Conservation (phyloP, 345 rosid species). For the Boechera retrofracta region DNA sequence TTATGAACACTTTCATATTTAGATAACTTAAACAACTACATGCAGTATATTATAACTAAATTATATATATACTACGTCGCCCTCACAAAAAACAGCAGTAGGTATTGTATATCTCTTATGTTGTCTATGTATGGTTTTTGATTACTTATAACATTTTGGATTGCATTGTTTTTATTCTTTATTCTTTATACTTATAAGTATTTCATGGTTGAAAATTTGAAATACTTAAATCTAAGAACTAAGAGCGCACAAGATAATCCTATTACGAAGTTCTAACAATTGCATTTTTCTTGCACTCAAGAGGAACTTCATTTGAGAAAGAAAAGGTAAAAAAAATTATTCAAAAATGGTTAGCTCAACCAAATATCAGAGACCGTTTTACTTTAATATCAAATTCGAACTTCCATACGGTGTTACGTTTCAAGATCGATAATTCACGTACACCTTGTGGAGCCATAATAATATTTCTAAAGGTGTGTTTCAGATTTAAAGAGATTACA, state of each 20-base stretch:
- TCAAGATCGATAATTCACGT: background rate
- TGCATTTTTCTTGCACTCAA: background rate
- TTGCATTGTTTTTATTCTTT: background rate
- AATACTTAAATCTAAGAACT: background rate
- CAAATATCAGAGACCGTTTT: background rate
- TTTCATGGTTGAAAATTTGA: background rate
- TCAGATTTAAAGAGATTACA: background rate
- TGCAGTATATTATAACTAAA: background rate
- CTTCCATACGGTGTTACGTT: background rate
- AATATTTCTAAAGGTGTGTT: background rate
- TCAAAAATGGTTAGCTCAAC: background rate
- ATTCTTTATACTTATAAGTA: too few species aligned
- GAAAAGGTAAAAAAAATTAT: background rate
- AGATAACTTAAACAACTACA: background rate
- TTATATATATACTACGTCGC: background rate
- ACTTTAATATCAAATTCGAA: background rate
- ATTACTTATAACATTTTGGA: background rate
- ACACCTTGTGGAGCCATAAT: background rate
- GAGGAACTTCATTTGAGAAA: background rate
- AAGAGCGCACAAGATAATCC: background rate
- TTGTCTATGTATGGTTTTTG: background rate
- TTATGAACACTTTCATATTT: conserved; percentile 5
- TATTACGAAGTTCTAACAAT: background rate
- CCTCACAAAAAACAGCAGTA: background rate
- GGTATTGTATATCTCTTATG: background rate